phyloP scores from a whole-genome alignment of 2,329 filamentous ascomycete genomes.

The Phymatotrichopsis omnivora region DNA sequence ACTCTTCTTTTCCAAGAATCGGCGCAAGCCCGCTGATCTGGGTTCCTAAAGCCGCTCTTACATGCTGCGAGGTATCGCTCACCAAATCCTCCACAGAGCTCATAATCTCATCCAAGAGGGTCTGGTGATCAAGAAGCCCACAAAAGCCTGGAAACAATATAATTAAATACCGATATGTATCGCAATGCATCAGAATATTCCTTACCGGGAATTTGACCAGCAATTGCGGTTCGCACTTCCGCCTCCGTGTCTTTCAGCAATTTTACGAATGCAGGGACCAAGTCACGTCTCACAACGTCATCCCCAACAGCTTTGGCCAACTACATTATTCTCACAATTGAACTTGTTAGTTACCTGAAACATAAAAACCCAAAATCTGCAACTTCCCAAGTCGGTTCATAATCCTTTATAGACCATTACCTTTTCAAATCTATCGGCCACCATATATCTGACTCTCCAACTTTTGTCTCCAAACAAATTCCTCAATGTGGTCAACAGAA shows the following conservation, averaged over 20 bases:
- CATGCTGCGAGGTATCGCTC: conserved; percentile 91
- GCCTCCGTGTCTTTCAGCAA: conserved; percentile 96
- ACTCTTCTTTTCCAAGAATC: conserved; percentile 97
- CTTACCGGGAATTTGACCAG: conserved; percentile 82
- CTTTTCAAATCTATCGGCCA: conserved; percentile 97
- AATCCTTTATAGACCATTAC: conserved; percentile 42
- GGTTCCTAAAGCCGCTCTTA: conserved; percentile 86
- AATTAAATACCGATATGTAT: not conserved
- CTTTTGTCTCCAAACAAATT: conserved; percentile 98
- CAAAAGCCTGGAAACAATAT: conserved; percentile 61
- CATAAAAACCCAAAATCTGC: not conserved
- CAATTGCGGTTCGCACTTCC: conserved; percentile 92
- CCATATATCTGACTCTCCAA: conserved; percentile 99
- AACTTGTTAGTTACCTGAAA: not conserved
- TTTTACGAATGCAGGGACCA: conserved; percentile 95
- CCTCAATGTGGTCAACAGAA: conserved; percentile 78
- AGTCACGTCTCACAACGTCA: conserved; percentile 84
- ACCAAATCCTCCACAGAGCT: conserved; percentile 91
- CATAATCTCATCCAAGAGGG: conserved; percentile 92
- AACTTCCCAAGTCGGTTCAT: not conserved
- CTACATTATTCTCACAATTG: conserved; percentile 39
- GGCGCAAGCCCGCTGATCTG: conserved; percentile 95
- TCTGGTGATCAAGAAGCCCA: conserved; percentile 72
- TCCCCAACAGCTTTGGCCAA: conserved; percentile 98
- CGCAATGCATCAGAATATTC: not conserved